These are phyloP conservation scores for Torulaspora quercuum DNA, from an alignment of 805 yeast species.

Conservation along the genomic window DNA sequence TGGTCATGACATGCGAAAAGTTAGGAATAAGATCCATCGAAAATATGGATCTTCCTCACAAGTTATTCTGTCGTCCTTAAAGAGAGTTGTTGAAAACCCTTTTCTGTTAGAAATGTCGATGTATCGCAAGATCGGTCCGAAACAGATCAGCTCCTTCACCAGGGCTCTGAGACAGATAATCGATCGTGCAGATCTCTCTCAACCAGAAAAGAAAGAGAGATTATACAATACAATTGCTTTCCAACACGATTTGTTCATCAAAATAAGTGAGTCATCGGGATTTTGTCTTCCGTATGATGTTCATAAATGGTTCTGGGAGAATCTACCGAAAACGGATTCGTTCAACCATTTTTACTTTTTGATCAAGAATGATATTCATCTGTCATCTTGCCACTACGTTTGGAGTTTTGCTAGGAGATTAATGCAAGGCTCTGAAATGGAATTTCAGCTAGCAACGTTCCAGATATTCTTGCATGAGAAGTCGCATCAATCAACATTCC, in stretches of 20 bases:
- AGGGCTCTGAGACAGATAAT: conserved; percentile 8
- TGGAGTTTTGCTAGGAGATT: conserved; percentile 18
- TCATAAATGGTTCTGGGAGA: conserved; percentile 31
- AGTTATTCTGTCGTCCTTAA: conserved; percentile 7
- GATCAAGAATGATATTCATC: conserved; percentile 24
- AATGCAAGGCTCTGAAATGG: conserved; percentile 31
- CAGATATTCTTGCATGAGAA: conserved; percentile 24
- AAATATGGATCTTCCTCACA: conserved; percentile 11
- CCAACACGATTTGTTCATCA: conserved; percentile 22
- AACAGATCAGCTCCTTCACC: conserved; percentile 17
- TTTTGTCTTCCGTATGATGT: conserved; percentile 22
- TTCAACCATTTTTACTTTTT: conserved; percentile 28
- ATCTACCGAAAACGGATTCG: conserved; percentile 17
- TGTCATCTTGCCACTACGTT: conserved; percentile 18
- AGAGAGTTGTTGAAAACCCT: conserved; percentile 9
- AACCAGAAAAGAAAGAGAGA: conserved; percentile 12
- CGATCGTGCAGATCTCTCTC: conserved; percentile 2
- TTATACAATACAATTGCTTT: conserved; percentile 23
- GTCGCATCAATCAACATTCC: conserved; percentile 14
- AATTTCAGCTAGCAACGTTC: conserved; percentile 28
- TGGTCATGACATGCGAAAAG: conserved; percentile 16
- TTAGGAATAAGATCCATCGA: conserved; percentile 18
- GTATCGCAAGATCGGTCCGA: conserved; percentile 14
- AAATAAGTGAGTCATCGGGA: conserved; percentile 9
- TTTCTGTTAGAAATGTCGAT: conserved; percentile 15